Base-by-base conservation (phyloP, 331 rosid species). In the Malus hybrid region DNA sequence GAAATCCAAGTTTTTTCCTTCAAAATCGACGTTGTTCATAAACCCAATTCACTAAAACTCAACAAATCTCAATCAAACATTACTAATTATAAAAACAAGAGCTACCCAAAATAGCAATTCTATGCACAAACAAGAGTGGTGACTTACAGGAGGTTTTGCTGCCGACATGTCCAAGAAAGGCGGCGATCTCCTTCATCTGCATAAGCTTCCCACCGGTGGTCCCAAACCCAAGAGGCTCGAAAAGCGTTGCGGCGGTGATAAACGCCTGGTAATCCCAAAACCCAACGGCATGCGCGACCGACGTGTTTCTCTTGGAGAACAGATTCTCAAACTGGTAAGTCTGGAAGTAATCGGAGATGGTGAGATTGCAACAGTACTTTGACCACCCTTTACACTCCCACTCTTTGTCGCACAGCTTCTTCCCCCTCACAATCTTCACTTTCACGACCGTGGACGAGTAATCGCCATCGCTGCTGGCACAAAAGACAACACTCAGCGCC, bases 171-270 rank as follows among this genome's bases (percentile, higher is more conserved):
- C 87, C 97, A 0, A 94, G 85, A 63, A 94, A 94, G 0, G 98
- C 98, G 1, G 97, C 93, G 50, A 94, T 6, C 83, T 94, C 98
- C 86, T 60, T 88, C 98, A 94, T 91, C 88, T 90, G 93, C 75
- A 28, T 57, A 5, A 67, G 77, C 81, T 92, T 91, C 13, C 85
- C 86, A 0, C 98, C 98, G 3, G 97, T 90, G 78, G 98, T 94
- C 15, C 98, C 89, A 14, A 94, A 94, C 1, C 98, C 98, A 18
- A 71, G 57, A 0, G 96, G 97, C 83, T 94, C 86, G 52, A 55
- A 94, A 36, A 80, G 61, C 0, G 91, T 62, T 13, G 97, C 86
- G 5, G 97, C 97, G 10, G 46, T 34, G 15, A 94, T 88, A 83
- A 94, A 94, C 0, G 98, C 85, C 65, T 70, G 86, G 33, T 73